Conservation (phyloP, 2,329 filamentous ascomycete genomes). For the Emericellopsis cladophorae region DNA sequence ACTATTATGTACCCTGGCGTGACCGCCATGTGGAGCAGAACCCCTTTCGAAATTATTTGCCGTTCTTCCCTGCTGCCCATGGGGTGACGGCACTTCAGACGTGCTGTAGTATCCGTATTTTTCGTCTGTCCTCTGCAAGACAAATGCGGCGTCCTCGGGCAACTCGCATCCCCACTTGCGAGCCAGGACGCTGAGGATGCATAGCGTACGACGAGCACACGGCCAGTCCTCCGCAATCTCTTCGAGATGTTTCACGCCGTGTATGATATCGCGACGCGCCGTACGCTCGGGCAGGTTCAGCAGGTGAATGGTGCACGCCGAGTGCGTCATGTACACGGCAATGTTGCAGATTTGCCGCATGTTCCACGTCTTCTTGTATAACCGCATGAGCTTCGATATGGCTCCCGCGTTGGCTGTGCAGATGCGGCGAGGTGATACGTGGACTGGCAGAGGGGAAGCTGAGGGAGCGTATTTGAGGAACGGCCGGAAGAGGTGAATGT, state of each 20-base stretch:
- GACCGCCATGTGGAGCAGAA: no score
- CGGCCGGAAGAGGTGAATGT: conserved; percentile 89
- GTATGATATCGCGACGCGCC: conserved; percentile 76
- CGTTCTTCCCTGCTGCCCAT: conserved; percentile 7
- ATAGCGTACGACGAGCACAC: conserved; percentile 72
- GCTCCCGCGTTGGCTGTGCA: conserved; percentile 81
- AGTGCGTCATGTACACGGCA: conserved; percentile 89
- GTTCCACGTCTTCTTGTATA: conserved; percentile 89
- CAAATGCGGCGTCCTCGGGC: conserved; percentile 66
- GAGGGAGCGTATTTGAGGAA: conserved; percentile 82
- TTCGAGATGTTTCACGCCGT: conserved; percentile 83
- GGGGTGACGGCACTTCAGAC: conserved; percentile 46
- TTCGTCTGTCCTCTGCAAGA: conserved; percentile 66
- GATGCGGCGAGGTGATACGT: conserved; percentile 81
- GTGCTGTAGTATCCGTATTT: conserved; percentile 65
- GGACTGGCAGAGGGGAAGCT: conserved; percentile 69
- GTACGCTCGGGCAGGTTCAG: conserved; percentile 90
- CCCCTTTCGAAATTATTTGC: no score
- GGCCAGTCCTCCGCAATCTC: conserved; percentile 95
- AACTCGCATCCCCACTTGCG: conserved; percentile 84
- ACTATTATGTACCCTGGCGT: no score
- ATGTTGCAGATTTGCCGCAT: conserved; percentile 92
- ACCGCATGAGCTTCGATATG: conserved; percentile 85
- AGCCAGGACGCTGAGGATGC: conserved; percentile 72
- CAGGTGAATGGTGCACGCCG: conserved; percentile 86